A percentile compares a stretch with the other conserved stretches of the same genome.
Evolutionary conservation across 352 stramenopile genomes (phyloP).

Genomic region (Phytophthora macrochlamydospora): DNA sequence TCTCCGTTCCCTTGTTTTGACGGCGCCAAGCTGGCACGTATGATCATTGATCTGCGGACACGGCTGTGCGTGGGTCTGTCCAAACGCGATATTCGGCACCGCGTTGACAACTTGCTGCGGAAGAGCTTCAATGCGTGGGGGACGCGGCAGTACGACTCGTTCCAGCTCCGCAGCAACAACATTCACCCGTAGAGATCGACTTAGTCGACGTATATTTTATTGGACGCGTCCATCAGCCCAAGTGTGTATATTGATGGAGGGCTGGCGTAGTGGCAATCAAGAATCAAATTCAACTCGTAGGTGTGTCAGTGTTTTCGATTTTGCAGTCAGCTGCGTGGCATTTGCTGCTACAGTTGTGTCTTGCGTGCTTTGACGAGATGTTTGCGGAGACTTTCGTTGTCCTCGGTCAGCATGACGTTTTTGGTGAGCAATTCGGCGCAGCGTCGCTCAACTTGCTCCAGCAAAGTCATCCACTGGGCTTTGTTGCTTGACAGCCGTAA

Average conservation of each 20-base stretch:
- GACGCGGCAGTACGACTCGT: slow-evolving; percentile 90
- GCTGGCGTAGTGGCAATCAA: slow-evolving; percentile 4
- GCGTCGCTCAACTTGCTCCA: slow-evolving; percentile 62
- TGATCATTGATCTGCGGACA: slow-evolving; percentile 67
- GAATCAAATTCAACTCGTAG: slow-evolving; percentile 21
- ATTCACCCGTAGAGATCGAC: slow-evolving; percentile 67
- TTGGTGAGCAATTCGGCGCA: slow-evolving; percentile 71
- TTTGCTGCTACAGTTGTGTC: background rate
- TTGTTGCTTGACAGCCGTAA: slow-evolving; percentile 38
- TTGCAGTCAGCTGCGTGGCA: slow-evolving; percentile 10
- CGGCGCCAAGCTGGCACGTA: slow-evolving; percentile 53
- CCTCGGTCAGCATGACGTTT: slow-evolving; percentile 74
- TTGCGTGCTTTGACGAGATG: slow-evolving; percentile 33
- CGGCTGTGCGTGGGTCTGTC: slow-evolving; percentile 78
- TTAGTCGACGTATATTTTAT: slow-evolving; percentile 18
- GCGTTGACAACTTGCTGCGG: slow-evolving; percentile 82
- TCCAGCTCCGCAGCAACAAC: slow-evolving; percentile 91
- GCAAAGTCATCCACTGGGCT: slow-evolving; percentile 41
- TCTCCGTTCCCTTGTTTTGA: slow-evolving; percentile 97
- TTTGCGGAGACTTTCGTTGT: slow-evolving; percentile 54
- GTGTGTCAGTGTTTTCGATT: slow-evolving; percentile 12
- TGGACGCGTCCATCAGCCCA: background rate
- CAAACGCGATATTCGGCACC: slow-evolving; percentile 62
- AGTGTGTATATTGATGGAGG: slow-evolving; percentile 28
- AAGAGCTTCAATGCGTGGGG: slow-evolving; percentile 91